Conservation (phyloP, 2,329 filamentous ascomycete genomes). For the Botrytis galanthina region DNA sequence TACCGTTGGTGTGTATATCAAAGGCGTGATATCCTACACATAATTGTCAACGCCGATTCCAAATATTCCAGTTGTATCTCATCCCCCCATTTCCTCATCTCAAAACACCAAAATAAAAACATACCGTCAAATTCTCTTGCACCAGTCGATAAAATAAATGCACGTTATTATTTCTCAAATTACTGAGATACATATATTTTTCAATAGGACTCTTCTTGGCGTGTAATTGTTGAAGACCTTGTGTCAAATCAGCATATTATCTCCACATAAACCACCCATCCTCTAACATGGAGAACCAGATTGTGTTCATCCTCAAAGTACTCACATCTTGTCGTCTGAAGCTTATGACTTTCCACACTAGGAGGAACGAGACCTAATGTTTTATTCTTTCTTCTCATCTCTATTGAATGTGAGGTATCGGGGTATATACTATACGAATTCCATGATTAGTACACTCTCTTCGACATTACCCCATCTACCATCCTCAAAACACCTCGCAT, state of each 20-base stretch:
- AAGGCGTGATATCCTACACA: constrained; percentile 46
- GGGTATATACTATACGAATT: constrained; percentile 20
- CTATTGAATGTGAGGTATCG: constrained; percentile 35
- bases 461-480: neutral
- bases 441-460: neutral
- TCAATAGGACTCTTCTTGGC: constrained; percentile 35
- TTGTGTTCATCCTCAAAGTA: neutral
- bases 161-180: constrained; percentile 34
- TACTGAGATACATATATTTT: constrained; percentile 37
- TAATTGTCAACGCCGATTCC: neutral
- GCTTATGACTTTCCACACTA: constrained; percentile 33
- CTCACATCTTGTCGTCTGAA: constrained; percentile 35
- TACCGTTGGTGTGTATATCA: constrained; percentile 62
- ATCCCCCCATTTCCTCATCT: too few species aligned
- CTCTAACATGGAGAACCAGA: neutral
- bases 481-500: too few species aligned
- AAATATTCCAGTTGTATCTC: neutral
- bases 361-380: constrained; percentile 35
- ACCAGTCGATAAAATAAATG: constrained; percentile 37
- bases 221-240: constrained; percentile 36
- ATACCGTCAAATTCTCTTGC: constrained; percentile 34
- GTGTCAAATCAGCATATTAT: neutral
- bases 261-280: neutral
- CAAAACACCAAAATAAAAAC: neutral
- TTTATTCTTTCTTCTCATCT: constrained; percentile 30